Percentiles rank a stretch among this genome's conserved stretches.
Conservation (phyloP, 2,329 filamentous ascomycete genomes). For the Emmonsiellopsis sp. region DNA sequence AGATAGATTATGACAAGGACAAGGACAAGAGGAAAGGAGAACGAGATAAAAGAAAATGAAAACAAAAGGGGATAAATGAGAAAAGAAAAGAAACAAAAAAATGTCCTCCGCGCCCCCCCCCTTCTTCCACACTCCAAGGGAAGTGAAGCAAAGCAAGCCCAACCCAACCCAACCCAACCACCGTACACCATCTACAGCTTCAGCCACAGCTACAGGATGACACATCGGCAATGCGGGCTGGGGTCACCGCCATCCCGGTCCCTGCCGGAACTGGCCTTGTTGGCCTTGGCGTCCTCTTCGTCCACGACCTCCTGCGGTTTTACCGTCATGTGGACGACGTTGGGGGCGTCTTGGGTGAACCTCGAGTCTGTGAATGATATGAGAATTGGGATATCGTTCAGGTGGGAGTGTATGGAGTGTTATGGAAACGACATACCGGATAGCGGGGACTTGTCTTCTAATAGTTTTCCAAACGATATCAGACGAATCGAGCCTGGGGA, state of each 20-base stretch:
- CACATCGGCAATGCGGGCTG: conserved; percentile 54
- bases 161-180: background rate
- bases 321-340: conserved; percentile 92
- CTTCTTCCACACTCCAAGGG: background rate
- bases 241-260: conserved; percentile 47
- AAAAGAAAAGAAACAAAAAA: background rate
- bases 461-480: conserved; percentile 82
- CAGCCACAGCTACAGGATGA: conserved; percentile 44
- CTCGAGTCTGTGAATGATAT: conserved; percentile 55
- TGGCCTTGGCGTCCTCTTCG: conserved; percentile 65
- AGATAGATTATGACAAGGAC: background rate
- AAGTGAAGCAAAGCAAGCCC: background rate
- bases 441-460: conserved; percentile 79
- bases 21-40: background rate
- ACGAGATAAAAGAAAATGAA: background rate
- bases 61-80: background rate
- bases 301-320: conserved; percentile 76
- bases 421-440: conserved; percentile 55
- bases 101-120: background rate
- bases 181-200: background rate
- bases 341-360: conserved; percentile 64
- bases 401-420: background rate
- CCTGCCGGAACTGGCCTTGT: conserved; percentile 45
- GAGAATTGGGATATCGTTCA: background rate
- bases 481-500: conserved; percentile 83